phyloP scores from a whole-genome alignment of 2,329 filamentous ascomycete species.

The Alternaria longipes region DNA sequence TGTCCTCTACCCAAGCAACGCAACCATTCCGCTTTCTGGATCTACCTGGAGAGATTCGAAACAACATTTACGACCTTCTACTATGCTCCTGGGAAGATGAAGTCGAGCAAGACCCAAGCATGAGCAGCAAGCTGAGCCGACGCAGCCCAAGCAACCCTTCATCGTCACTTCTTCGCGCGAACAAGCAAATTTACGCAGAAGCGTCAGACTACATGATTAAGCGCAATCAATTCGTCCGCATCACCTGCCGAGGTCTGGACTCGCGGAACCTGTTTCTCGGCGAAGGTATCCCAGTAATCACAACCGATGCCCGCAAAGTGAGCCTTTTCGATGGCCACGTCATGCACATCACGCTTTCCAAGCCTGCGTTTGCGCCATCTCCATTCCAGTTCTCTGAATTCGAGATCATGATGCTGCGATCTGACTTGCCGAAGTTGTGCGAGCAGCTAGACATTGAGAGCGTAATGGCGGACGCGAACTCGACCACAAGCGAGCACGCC shows the following conservation, averaged over 20 bases:
- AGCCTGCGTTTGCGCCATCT: slow-evolving; percentile 25
- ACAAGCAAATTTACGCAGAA: slow-evolving; percentile 40
- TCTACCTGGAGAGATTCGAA: slow-evolving; percentile 38
- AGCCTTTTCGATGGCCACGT: slow-evolving; percentile 34
- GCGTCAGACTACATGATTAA: slow-evolving; percentile 41
- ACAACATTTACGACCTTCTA: slow-evolving; percentile 37
- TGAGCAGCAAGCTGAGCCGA: slow-evolving; percentile 28
- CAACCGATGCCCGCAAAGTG: slow-evolving; percentile 25
- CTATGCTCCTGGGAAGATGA: slow-evolving; percentile 39
- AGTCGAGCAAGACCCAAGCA: slow-evolving; percentile 25
- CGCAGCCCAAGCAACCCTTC: slow-evolving; percentile 31
- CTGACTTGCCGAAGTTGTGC: slow-evolving; percentile 34
- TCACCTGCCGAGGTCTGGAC: slow-evolving; percentile 36
- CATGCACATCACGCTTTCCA: slow-evolving; percentile 40
- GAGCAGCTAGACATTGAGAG: slow-evolving; percentile 36
- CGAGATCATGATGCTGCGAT: slow-evolving; percentile 37
- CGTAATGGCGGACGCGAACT: slow-evolving; percentile 36
- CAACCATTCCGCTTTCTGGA: slow-evolving; percentile 39
- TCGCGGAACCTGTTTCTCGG: slow-evolving; percentile 30
- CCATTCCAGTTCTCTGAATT: slow-evolving; percentile 30
- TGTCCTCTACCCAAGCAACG: slow-evolving; percentile 24
- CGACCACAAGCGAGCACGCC: slow-evolving; percentile 29
- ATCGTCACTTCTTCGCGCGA: slow-evolving; percentile 33
- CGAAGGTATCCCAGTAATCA: slow-evolving; percentile 33
- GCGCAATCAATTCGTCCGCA: slow-evolving; percentile 39